Conservation (phyloP, 2,329 filamentous ascomycete species). For the Aspergillus sp. region DNA sequence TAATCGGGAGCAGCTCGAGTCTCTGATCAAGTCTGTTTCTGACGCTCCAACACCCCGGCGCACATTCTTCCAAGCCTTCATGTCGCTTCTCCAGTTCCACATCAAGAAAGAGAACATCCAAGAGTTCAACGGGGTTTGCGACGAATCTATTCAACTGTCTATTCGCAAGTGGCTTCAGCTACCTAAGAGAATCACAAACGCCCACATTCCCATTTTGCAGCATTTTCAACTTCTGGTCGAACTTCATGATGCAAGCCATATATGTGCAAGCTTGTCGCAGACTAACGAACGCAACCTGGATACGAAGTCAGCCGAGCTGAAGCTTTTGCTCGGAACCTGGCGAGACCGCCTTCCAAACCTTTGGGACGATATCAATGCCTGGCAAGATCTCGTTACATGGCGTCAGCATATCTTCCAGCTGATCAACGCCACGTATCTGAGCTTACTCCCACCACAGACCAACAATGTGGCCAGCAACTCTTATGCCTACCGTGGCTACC, state of each 20-base stretch:
- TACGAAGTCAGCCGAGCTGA: constrained; percentile 90
- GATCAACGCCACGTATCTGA: constrained; percentile 91
- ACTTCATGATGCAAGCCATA: constrained; percentile 93
- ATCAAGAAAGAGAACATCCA: constrained; percentile 73
- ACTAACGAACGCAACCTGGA: constrained; percentile 85
- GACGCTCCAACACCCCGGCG: constrained; percentile 91
- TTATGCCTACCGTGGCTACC: constrained; percentile 93
- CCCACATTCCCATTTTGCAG: constrained; percentile 89
- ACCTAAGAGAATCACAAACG: constrained; percentile 87
- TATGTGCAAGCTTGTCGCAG: constrained; percentile 81
- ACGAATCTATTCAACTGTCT: constrained; percentile 94
- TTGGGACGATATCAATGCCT: constrained; percentile 99
- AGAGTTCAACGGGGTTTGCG: constrained; percentile 86
- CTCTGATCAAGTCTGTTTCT: constrained; percentile 93
- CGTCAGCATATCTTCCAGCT: constrained; percentile 97
- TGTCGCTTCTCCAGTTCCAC: constrained; percentile 91
- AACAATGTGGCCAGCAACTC: constrained; percentile 84
- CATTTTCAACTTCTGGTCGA: constrained; percentile 98
- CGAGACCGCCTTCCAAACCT: constrained; percentile 92
- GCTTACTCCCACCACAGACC: constrained; percentile 72
- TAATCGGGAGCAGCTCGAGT: constrained; percentile 83
- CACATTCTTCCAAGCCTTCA: constrained; percentile 97
- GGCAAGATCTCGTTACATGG: constrained; percentile 99
- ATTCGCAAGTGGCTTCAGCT: constrained; percentile 99
- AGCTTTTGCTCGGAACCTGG: constrained; percentile 90